These are phyloP conservation scores for Aspergillus bridgeri DNA, from an alignment of 495 filamentous ascomycete species.

Conservation along the genomic window DNA sequence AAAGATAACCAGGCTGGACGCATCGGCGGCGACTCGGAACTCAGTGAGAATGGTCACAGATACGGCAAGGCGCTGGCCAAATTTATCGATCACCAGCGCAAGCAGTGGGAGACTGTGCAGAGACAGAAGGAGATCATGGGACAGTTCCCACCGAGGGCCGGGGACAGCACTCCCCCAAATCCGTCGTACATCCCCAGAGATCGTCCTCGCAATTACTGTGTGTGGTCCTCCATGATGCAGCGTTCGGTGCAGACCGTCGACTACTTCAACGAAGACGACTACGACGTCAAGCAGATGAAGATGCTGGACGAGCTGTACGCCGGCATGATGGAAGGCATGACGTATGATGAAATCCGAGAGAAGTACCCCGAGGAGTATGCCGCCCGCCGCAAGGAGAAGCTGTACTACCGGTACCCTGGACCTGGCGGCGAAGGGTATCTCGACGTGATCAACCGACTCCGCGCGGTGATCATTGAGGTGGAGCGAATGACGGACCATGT, in stretches of 20 bases:
- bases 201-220: constrained; percentile 83
- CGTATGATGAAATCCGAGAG: constrained; percentile 81
- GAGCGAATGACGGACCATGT: constrained; percentile 97
- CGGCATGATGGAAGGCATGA: constrained; percentile 88
- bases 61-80: constrained; percentile 71
- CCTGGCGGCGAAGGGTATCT: constrained; percentile 94
- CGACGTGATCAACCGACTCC: constrained; percentile 91
- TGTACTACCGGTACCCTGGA: constrained; percentile 91
- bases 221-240: constrained; percentile 97
- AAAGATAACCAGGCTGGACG: constrained; percentile 73
- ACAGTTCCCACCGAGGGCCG: constrained; percentile 77
- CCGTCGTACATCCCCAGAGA: constrained; percentile 64
- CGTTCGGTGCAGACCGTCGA: constrained; percentile 80
- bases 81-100: constrained; percentile 72
- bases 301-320: constrained; percentile 97
- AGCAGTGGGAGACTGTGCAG: constrained; percentile 74
- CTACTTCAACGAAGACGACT: constrained; percentile 94
- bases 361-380: constrained; percentile 73
- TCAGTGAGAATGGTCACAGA: constrained; percentile 67
- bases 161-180: constrained; percentile 92
- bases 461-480: constrained; percentile 93
- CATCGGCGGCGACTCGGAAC: constrained; percentile 79
- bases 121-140: constrained; percentile 64
- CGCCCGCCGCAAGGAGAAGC: constrained; percentile 72
- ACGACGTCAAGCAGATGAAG: constrained; percentile 94